A percentile compares a stretch with the other conserved stretches of the same genome.
Conservation (phyloP, 805 yeast genomes). For the Ogataea trehalophila region DNA sequence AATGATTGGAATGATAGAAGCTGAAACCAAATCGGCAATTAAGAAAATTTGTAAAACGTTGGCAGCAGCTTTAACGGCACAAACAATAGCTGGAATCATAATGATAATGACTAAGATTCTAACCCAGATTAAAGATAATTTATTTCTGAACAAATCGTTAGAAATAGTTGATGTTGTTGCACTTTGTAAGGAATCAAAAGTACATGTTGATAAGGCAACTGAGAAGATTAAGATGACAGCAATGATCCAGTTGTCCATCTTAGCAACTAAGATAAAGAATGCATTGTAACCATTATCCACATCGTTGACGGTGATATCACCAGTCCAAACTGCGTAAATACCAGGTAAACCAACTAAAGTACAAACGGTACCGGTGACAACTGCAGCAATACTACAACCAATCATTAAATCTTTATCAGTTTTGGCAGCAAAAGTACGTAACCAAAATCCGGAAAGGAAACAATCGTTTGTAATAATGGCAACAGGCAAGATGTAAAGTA, state of each 20-base stretch:
- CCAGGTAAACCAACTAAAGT: conserved; percentile 81
- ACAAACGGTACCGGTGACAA: conserved; percentile 57
- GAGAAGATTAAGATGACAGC: conserved; percentile 78
- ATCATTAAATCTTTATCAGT: conserved; percentile 69
- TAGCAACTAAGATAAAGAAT: conserved; percentile 62
- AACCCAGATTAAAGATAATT: conserved; percentile 57
- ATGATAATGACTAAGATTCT: conserved; percentile 67
- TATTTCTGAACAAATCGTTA: conserved; percentile 85
- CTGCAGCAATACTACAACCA: conserved; percentile 72
- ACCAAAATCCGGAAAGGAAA: conserved; percentile 90
- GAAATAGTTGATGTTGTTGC: conserved; percentile 86
- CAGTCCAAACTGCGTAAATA: conserved; percentile 87
- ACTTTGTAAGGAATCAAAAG: conserved; percentile 84
- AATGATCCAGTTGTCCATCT: conserved; percentile 81
- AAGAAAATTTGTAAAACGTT: conserved; percentile 81
- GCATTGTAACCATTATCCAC: conserved; percentile 61
- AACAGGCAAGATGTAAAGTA: conserved; percentile 74
- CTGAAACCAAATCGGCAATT: conserved; percentile 85
- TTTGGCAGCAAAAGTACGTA: conserved; percentile 86
- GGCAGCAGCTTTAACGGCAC: conserved; percentile 76
- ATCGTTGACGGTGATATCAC: conserved; percentile 49
- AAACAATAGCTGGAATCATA: conserved; percentile 83
- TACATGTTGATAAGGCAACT: conserved; percentile 74
- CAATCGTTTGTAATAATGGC: conserved; percentile 89
- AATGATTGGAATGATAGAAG: conserved; percentile 79